Percentiles rank a stretch among this genome's conserved stretches.
These are phyloP conservation scores for Lenzites betulinus DNA, from an alignment of 768 basidiomycete genomes.

Conservation along the genomic window DNA sequence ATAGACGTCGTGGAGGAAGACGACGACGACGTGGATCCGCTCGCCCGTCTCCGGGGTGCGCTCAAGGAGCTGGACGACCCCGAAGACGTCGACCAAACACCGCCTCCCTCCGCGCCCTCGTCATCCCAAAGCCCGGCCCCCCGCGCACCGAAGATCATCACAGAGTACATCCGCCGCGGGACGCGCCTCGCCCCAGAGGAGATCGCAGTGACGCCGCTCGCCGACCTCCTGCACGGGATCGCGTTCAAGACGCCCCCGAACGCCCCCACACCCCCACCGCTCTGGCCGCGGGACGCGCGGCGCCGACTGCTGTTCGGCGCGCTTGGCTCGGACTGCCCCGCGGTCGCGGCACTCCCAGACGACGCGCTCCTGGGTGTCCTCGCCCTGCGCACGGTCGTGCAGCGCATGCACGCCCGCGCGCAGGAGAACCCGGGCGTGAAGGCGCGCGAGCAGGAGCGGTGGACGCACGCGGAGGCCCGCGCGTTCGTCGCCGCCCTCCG, in stretches of 20 bases:
- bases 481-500: conserved; percentile 65
- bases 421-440: conserved; percentile 49
- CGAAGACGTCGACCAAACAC: conserved; percentile 31
- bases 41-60: conserved; percentile 71
- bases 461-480: conserved; percentile 64
- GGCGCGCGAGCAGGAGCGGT: conserved; percentile 67
- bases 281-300: conserved; percentile 51
- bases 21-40: conserved; percentile 54
- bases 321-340: conserved; percentile 53
- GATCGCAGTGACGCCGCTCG: conserved; percentile 52
- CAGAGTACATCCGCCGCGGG: conserved; percentile 71
- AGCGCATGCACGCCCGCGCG: conserved; percentile 51
- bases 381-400: conserved; percentile 63
- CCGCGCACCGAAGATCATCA: conserved; percentile 33
- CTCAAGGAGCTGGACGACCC: conserved; percentile 57
- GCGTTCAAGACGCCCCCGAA: conserved; percentile 9
- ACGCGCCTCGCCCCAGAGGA: conserved; percentile 61
- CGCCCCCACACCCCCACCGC: conserved; percentile 44
- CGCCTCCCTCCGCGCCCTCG: conserved; percentile 41
- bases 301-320: conserved; percentile 57
- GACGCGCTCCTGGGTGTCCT: conserved; percentile 54
- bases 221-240: conserved; percentile 45
- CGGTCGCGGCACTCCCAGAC: conserved; percentile 47
- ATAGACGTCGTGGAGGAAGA: conserved; percentile 28
- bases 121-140: conserved; percentile 22